Evolutionary conservation across 441 rosid species (phyloP).

Genomic region (Erodium trifolium): DNA sequence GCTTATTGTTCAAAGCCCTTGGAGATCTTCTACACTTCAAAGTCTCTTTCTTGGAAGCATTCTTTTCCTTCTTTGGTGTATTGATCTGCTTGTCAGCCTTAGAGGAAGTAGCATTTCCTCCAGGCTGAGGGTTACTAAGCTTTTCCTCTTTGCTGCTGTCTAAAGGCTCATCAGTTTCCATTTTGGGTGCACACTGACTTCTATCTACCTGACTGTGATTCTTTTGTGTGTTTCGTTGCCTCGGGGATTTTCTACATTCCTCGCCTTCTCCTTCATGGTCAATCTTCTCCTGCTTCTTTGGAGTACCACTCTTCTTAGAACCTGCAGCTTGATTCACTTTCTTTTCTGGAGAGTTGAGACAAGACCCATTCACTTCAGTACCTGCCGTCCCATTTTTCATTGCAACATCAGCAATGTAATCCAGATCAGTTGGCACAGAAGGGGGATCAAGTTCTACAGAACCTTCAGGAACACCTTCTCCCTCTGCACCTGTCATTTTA

Average conservation of each 20-base stretch:
- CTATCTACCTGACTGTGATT: conserved; percentile 11
- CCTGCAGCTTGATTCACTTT: conserved; percentile 17
- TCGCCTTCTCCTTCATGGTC: conserved; percentile 19
- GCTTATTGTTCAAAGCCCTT: conserved; percentile 33
- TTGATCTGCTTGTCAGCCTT: conserved; percentile 17
- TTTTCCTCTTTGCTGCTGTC: conserved; percentile 5
- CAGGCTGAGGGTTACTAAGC: conserved; percentile 6
- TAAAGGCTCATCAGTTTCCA: background rate
- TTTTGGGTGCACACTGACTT: conserved; percentile 1
- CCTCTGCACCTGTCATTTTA: conserved; percentile 48
- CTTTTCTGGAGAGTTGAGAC: conserved; percentile 20
- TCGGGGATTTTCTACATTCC: conserved; percentile 19
- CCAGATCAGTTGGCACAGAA: conserved; percentile 33
- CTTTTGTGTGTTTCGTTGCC: conserved; percentile 9
- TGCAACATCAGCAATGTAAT: conserved; percentile 21
- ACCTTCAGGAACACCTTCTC: conserved; percentile 47
- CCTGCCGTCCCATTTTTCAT: conserved; percentile 12
- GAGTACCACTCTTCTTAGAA: conserved; percentile 19
- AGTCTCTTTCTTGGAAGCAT: conserved; percentile 19
- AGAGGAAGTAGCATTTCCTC: conserved; percentile 11
- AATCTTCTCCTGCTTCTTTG: conserved; percentile 25
- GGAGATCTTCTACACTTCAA: conserved; percentile 31
- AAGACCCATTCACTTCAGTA: conserved; percentile 17
- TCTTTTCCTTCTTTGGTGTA: conserved; percentile 18
- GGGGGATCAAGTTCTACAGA: conserved; percentile 54